Percentiles rank a stretch among this genome's conserved stretches.
Evolutionary conservation across 177 flowering plant species (phyloP).

Genomic region (Vitis hybrid): DNA sequence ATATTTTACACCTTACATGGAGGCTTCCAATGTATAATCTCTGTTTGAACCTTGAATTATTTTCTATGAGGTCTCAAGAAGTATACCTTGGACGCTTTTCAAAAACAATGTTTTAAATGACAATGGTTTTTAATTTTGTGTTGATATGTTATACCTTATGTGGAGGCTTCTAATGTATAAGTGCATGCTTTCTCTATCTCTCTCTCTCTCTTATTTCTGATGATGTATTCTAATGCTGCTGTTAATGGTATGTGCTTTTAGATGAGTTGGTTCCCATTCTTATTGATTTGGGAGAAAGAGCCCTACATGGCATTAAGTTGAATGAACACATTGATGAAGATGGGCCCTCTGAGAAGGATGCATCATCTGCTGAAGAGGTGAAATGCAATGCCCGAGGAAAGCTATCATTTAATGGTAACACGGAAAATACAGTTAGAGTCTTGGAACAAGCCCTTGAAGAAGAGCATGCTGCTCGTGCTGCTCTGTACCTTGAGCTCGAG

Average conservation of each 20-base stretch:
- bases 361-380: slow-evolving; percentile 21
- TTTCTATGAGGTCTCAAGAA: too few species aligned
- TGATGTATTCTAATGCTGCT: slow-evolving; percentile 3
- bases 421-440: slow-evolving; percentile 28
- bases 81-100: too few species aligned
- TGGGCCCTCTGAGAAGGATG: slow-evolving; percentile 20
- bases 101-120: too few species aligned
- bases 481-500: slow-evolving; percentile 73
- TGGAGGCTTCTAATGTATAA: neutral
- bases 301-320: slow-evolving; percentile 13
- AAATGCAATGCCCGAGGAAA: slow-evolving; percentile 9
- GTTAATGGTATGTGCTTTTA: slow-evolving; percentile 22
- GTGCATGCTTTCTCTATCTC: neutral
- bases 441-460: slow-evolving; percentile 69
- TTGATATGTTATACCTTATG: neutral
- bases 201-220: neutral
- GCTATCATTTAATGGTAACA: slow-evolving; percentile 22
- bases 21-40: too few species aligned
- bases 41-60: too few species aligned
- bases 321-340: slow-evolving; percentile 27
- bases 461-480: slow-evolving; percentile 57
- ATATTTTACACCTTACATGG: too few species aligned
- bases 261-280: slow-evolving; percentile 31
- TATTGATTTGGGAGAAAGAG: slow-evolving; percentile 16
- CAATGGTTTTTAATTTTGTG: neutral